Evolutionary conservation across 805 yeast genomes (phyloP), one percentile per base, ranked within the genome.

Genomic region (Sugiyamaella chiloensis): DNA sequence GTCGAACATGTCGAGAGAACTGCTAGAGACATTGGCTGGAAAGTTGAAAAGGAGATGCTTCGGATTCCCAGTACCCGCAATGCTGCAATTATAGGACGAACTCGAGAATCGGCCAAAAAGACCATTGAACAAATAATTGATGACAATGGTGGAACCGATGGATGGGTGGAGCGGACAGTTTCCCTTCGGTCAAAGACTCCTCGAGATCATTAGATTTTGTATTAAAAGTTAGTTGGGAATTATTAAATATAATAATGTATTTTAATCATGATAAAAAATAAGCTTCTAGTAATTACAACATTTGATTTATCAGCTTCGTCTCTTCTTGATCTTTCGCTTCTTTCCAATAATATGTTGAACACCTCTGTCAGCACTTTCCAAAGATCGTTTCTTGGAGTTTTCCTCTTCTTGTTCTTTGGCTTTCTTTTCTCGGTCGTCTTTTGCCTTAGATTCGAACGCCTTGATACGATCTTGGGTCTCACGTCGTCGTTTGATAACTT

Each of bases 1-100:
- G 95, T 89, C 2, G 95, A 87, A 48, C 93, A 87, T 60, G 93
- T 84, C 3, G 89, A 81, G 52, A 79, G 79, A 34, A 57, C 89
- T 19, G 80, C 96, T 0, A 60, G 61, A 14, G 62, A 72, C 44
- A 80, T 79, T 58, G 97, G 97, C 0, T 91, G 98, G 98, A 68
- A 74, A 11, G 85, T 83, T 1, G 84, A 87, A 59, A 78, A 83
- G 57, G 98, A 91, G 63, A 84, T 85, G 85, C 68, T 91, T 40
- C 74, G 98, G 49, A 91, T 91, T 20, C 98, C 98, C 26, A 87
- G 96, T 49, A 91, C 98, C 0, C 72, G 97, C 63, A 91, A 91
- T 60, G 88, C 95, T 1, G 97, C 97, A 0, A 69, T 91, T 12
- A 81, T 91, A 42, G 96, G 95, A 0, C 73, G 77, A 44, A 66